Percentiles rank a stretch among this genome's conserved stretches.
Conservation (phyloP, 257 asterid species). For the Paraleonurus japonicus region DNA sequence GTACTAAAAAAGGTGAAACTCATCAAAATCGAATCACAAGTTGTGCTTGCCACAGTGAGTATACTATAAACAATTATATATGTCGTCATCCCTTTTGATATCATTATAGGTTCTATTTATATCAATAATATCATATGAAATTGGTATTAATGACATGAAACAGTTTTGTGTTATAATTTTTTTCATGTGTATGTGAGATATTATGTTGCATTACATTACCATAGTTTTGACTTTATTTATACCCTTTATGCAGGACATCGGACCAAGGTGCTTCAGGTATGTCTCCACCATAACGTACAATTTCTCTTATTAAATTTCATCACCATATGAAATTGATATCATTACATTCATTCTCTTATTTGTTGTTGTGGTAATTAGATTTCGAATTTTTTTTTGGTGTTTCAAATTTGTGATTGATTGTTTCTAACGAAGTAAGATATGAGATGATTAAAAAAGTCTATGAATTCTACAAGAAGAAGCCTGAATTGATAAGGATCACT, state of each 20-base stretch:
- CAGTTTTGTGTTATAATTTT: not conserved
- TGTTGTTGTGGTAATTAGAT: no score
- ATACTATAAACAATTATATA: not conserved
- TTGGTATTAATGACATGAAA: not conserved
- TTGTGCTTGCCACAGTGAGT: constrained; percentile 90
- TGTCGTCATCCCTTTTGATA: not conserved
- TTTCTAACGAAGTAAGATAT: no score
- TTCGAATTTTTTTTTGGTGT: no score
- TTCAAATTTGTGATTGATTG: no score
- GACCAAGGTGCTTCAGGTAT: constrained; percentile 77
- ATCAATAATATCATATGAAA: not conserved
- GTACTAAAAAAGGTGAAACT: constrained; percentile 80
- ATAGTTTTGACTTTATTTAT: constrained; percentile 31
- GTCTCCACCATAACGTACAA: no score
- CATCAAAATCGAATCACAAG: constrained; percentile 69
- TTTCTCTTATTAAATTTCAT: no score
- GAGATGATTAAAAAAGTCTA: no score
- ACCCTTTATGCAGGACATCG: constrained; percentile 60
- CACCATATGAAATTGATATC: no score
- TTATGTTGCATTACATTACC: constrained; percentile 1
- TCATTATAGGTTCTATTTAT: not conserved
- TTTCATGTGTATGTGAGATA: not conserved
- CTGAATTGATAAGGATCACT: no score
- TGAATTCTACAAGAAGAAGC: no score
- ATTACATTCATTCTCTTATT: no score